Evolutionary conservation across 75 land plant species (phyloP).

Genomic region (Pinus taeda): DNA sequence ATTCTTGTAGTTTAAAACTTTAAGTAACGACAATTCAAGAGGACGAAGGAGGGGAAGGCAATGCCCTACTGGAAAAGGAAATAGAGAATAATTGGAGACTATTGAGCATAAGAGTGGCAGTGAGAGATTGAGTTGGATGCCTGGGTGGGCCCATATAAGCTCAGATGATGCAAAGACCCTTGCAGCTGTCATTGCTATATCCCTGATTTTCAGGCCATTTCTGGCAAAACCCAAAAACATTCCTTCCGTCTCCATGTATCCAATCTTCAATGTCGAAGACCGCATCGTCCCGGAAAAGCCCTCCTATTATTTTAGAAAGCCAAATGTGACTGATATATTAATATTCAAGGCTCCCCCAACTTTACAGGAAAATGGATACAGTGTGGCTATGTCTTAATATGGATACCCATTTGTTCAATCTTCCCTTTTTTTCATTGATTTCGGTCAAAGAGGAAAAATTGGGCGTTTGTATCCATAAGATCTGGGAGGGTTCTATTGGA

Average conservation of each 20-base stretch:
- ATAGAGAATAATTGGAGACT: too few relatives aligned
- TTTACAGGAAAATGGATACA: too few relatives aligned
- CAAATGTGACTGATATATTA: too few relatives aligned
- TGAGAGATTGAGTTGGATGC: conserved; percentile 27
- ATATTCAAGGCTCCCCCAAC: too few relatives aligned
- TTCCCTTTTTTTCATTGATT: conserved; percentile 31
- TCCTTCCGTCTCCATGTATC: conserved; percentile 70
- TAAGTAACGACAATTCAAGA: conserved; percentile 18
- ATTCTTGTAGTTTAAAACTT: not conserved
- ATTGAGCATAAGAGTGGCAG: not conserved
- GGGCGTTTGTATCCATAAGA: conserved; percentile 19
- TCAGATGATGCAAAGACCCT: conserved; percentile 67
- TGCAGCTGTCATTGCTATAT: conserved; percentile 49
- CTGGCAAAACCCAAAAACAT: conserved; percentile 71
- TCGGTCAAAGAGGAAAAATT: not conserved
- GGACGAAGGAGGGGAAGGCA: not conserved
- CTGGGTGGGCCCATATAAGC: conserved; percentile 27
- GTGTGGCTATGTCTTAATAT: too few relatives aligned
- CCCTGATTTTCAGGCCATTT: conserved; percentile 41
- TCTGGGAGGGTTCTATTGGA: conserved; percentile 1
- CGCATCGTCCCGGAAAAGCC: conserved; percentile 75
- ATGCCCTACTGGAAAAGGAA: not conserved
- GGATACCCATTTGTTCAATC: too few relatives aligned
- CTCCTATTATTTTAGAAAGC: too few relatives aligned
- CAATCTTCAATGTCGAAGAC: conserved; percentile 74